Evolutionary conservation across 176 grass and related monocot species (phyloP), one percentile per base, ranked within the genome.

Genomic region (Juncus effusus): DNA sequence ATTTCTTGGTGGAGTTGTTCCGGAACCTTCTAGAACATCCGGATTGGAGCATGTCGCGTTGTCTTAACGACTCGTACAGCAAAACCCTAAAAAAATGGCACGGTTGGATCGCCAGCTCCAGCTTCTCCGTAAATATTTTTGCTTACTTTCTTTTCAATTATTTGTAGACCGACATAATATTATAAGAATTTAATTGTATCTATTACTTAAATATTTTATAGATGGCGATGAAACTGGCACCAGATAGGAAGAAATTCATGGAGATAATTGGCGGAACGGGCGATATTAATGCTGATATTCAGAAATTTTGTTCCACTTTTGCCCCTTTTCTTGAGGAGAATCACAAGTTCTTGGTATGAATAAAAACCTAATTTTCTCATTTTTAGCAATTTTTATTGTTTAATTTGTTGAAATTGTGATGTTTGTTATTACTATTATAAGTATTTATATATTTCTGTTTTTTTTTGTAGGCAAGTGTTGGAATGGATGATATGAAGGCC

Each of bases 31-130:
- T 87, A 8, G 70, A 84, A 42, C 80, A 90, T 59, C 75, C 83
- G 6, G 80, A 84, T 41, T 87, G 86, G 90, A 82, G 64, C 16
- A 95, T 90, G 86, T 67, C 86, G 42, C 74, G 84, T 53, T 83
- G 37, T n/a, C 90, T 86, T 65, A 87, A 66, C 2, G 80, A 95
- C 50, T 82, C 90, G 6, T 95, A 95, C 56, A 62, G 4, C 64
- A 95, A 82, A 40, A 90, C 90, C 71, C 76, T 95, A 36, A 95
- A 90, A 80, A 87, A 87, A 81, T 90, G 83, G 80, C 86, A 95
- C 51, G 81, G 83, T 4, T 95, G 90, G 90, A 47, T 90, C 58
- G 86, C 83, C 0, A 95, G 78, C 79, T 95, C 83, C 9, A 90
- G 90, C 60, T 90, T 95, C 58, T 81, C 75, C 74, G 90, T 95